Evolutionary conservation across 257 asterid genomes (phyloP), one percentile per base, ranked within the genome.

Genomic region (Nicotiana otophora): DNA sequence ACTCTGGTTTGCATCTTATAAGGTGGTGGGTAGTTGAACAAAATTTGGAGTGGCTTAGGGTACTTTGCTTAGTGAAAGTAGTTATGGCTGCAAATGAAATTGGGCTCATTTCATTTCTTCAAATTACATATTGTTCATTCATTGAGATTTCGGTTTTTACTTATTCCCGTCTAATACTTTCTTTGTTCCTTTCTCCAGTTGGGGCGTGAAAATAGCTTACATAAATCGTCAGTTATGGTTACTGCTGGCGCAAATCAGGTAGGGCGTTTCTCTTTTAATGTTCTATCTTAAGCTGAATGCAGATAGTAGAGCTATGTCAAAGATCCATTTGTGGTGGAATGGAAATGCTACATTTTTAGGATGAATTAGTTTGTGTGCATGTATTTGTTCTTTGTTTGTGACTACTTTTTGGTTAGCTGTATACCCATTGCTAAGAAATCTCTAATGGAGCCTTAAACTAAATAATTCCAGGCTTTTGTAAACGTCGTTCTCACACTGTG

Each of bases 211-310:
- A 96, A 96, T 85, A 90, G 90, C 64, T 76, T 96, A 63, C 83
- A 84, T 62, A 94, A 94, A 81, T 94, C 98, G 81, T 92, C 98
- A 0, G 98, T 96, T 83, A 96, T 96, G 98, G 98, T 96, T 84
- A 96, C 99, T 83, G 98, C 99, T 54, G 99, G 99, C 51, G 99
- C 99, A 61, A 96, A 96, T 90, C 99, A 96, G 98, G 98, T 94
- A 84, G 62, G 85, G 36, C 20, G 10, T 42, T 61, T 20, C 72
- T 67, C 72, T 46, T 42, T 16, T 42, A 33, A n/a, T 81, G 5
- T 12, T 42, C 17, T 26, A 75, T 26, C 46, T 51, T 75, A 51
- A 26, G 63, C 46, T 51, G 46, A 75, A 1, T 28, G 46, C 28
- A 51, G 80, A 75, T 16, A 75, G 23, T 74, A 74, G 15, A 74